These are phyloP conservation scores for Karstenula rhodostoma DNA, from an alignment of 2,329 filamentous ascomycete genomes.

Conservation along the genomic window DNA sequence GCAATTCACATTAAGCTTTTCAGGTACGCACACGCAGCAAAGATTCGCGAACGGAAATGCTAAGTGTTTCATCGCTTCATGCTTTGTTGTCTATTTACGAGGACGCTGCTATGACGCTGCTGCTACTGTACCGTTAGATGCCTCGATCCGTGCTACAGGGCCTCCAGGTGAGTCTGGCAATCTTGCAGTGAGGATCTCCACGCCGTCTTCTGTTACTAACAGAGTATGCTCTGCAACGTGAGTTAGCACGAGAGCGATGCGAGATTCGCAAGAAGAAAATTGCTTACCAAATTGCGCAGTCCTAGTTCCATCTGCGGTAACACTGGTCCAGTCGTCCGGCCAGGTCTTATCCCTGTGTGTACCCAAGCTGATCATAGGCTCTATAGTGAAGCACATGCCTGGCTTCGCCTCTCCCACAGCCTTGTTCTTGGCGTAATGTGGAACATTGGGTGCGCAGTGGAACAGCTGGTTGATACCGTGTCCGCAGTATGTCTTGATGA, in stretches of 20 bases:
- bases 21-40: not conserved
- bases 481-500: constrained; percentile 95
- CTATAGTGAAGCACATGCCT: constrained; percentile 98
- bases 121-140: constrained; percentile 36
- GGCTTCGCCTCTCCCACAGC: constrained; percentile 91
- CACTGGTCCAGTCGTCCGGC: constrained; percentile 99
- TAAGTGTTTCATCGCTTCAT: not conserved
- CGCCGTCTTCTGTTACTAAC: constrained; percentile 81
- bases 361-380: constrained; percentile 96
- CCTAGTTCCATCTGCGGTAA: constrained; percentile 85
- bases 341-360: constrained; percentile 93
- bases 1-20: not conserved
- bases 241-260: constrained; percentile 19
- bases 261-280: no score
- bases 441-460: constrained; percentile 92
- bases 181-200: constrained; percentile 81
- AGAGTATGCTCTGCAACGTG: constrained; percentile 75
- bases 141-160: constrained; percentile 65
- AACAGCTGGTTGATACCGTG: constrained; percentile 95
- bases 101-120: not conserved
- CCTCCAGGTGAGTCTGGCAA: constrained; percentile 78
- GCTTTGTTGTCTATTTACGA: constrained; percentile 18
- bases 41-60: not conserved
- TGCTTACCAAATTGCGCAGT: constrained; percentile 89
- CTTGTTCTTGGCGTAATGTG: constrained; percentile 99